Evolutionary conservation across 257 asterid species (phyloP).

Genomic region (Avicennia marina): DNA sequence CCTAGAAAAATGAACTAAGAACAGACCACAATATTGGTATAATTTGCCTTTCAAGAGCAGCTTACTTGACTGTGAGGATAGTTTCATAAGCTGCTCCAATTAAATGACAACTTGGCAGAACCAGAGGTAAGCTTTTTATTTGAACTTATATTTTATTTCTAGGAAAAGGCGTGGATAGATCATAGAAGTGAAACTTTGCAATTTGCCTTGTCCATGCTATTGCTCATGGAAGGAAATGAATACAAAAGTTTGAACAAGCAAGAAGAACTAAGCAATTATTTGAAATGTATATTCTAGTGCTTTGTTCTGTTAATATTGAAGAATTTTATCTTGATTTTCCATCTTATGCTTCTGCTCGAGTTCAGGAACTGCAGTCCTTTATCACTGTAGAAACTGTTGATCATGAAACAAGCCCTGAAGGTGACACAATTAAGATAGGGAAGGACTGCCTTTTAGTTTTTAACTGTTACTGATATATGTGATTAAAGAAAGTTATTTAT

Average conservation of each 20-base stretch:
- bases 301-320: not conserved
- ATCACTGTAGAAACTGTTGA: constrained; percentile 1
- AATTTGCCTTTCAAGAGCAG: no score
- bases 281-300: not conserved
- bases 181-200: not conserved
- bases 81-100: no score
- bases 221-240: not conserved
- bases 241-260: not conserved
- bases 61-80: no score
- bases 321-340: not conserved
- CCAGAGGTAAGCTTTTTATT: no score
- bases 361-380: no score
- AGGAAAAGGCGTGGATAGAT: not conserved
- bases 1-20: no score
- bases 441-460: not conserved
- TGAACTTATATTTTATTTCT: no score
- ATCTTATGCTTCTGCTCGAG: not conserved
- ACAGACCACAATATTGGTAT: no score
- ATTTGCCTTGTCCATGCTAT: no score
- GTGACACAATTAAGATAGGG: not conserved
- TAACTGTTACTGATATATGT: constrained; percentile 2
- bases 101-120: no score
- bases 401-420: constrained; percentile 7
- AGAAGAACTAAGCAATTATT: not conserved
- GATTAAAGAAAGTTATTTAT: constrained; percentile 1